phyloP scores from a whole-genome alignment of 31 red algal species.

The Bonnemaisonia californica region DNA sequence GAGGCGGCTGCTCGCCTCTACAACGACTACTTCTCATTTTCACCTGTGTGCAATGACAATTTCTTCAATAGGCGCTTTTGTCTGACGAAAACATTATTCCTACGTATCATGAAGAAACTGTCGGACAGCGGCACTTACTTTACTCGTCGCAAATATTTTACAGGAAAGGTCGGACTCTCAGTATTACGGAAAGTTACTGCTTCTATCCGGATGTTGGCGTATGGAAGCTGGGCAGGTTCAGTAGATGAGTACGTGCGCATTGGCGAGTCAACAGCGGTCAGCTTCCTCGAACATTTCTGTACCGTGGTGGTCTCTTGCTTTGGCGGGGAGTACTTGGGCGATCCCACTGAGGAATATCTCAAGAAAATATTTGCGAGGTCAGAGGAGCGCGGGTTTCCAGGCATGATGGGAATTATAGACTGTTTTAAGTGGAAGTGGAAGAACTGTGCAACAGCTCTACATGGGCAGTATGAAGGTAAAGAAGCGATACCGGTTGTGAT shows the following conservation, averaged over 20 bases:
- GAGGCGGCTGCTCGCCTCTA: too few relatives aligned
- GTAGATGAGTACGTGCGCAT: conserved; percentile 11
- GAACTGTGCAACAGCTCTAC: conserved; percentile 6
- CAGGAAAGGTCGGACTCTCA: too few relatives aligned
- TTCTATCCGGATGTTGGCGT: conserved; percentile 22
- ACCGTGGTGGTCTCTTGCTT: neutral
- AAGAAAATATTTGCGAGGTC: neutral
- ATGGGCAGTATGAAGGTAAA: conserved; percentile 13
- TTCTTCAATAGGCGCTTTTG: too few relatives aligned
- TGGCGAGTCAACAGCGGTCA: too few relatives aligned
- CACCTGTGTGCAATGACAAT: too few relatives aligned
- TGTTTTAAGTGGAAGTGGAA: conserved; percentile 30
- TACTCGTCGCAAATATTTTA: too few relatives aligned
- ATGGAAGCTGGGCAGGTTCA: neutral
- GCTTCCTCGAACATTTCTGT: neutral
- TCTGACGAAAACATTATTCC: too few relatives aligned
- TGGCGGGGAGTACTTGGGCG: conserved; percentile 5
- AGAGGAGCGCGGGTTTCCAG: conserved; percentile 19
- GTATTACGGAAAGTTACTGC: too few relatives aligned
- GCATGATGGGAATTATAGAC: conserved; percentile 19
- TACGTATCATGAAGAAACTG: too few relatives aligned
- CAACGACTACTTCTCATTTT: too few relatives aligned
- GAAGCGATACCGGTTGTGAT: conserved; percentile 3
- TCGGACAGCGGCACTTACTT: too few relatives aligned
- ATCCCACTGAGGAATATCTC: neutral